Percentiles rank a stretch among this genome's conserved stretches.
Conservation (phyloP, 179 eudicot species). For the Silene noctiflora region DNA sequence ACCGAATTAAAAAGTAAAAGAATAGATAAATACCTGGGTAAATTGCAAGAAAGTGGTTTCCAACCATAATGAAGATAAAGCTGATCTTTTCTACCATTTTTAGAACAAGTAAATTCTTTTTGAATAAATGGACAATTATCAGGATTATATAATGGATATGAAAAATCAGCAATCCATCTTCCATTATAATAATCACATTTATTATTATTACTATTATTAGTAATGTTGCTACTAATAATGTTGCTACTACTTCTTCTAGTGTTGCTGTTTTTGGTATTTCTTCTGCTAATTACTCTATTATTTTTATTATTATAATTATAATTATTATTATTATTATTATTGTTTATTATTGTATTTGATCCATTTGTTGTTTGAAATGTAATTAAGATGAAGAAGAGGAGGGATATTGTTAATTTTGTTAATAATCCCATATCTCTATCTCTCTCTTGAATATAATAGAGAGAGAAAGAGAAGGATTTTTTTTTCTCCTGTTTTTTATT, state of each 20-base stretch:
- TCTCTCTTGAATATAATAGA: not conserved
- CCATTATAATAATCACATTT: slow-evolving; percentile 32
- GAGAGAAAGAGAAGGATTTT: not conserved
- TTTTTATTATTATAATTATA: not conserved
- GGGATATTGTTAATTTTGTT: not conserved
- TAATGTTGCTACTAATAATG: not conserved
- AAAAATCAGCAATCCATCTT: slow-evolving; percentile 34
- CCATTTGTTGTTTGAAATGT: not conserved
- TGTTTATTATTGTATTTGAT: slow-evolving; percentile 3
- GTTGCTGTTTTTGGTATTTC: not conserved
- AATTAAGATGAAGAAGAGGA: slow-evolving; percentile 1
- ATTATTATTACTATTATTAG: not conserved
- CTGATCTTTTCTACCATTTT: slow-evolving; percentile 32
- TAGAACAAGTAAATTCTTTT: slow-evolving; percentile 29
- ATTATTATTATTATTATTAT: not conserved
- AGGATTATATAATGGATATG: slow-evolving; percentile 22
- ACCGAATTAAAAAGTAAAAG: not conserved
- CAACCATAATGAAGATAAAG: slow-evolving; percentile 37
- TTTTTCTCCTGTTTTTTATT: too few species aligned
- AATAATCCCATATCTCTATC: not conserved
- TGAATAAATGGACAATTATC: slow-evolving; percentile 30
- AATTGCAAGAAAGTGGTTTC: slow-evolving; percentile 30
- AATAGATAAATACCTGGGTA: slow-evolving; percentile 19
- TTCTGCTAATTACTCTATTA: not conserved
- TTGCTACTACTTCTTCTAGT: not conserved